These are phyloP conservation scores for Gnetum montanum DNA, from an alignment of 75 land plant genomes.

Conservation along the genomic window DNA sequence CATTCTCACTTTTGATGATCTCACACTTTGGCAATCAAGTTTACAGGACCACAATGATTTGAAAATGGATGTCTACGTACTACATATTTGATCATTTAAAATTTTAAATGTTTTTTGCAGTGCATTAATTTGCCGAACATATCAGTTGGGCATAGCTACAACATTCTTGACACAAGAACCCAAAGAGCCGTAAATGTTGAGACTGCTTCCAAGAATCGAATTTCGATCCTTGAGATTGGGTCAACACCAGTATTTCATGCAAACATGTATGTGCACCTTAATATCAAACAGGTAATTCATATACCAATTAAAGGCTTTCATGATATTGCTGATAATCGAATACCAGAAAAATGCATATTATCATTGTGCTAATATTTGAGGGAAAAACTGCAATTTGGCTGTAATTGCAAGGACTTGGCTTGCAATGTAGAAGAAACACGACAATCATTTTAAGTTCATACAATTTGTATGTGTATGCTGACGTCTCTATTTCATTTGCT, in stretches of 20 bases:
- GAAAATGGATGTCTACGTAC: no score
- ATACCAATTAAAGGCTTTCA: background rate
- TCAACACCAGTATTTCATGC: constrained; percentile 84
- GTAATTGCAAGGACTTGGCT: background rate
- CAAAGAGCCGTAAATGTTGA: constrained; percentile 70
- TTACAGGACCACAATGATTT: constrained; percentile 2
- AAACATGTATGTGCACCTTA: constrained; percentile 86
- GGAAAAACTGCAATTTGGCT: background rate
- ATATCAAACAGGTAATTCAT: constrained; percentile 56
- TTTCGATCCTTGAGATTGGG: constrained; percentile 49
- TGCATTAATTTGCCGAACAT: constrained; percentile 40
- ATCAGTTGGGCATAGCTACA: constrained; percentile 91
- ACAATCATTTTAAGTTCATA: background rate
- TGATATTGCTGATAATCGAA: background rate
- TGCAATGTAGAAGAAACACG: no score
- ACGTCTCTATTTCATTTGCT: constrained; percentile 6
- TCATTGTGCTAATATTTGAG: background rate
- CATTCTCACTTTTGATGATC: background rate
- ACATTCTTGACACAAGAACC: constrained; percentile 42
- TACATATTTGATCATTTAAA: no score
- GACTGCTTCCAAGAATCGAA: constrained; percentile 68
- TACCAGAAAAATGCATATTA: background rate
- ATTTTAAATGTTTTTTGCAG: no score
- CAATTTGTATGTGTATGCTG: background rate
- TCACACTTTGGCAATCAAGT: constrained; percentile 5